Evolutionary conservation across 2,329 filamentous ascomycete genomes (phyloP), one percentile per base, ranked within the genome.

Genomic region (Lecanosticta acicola): DNA sequence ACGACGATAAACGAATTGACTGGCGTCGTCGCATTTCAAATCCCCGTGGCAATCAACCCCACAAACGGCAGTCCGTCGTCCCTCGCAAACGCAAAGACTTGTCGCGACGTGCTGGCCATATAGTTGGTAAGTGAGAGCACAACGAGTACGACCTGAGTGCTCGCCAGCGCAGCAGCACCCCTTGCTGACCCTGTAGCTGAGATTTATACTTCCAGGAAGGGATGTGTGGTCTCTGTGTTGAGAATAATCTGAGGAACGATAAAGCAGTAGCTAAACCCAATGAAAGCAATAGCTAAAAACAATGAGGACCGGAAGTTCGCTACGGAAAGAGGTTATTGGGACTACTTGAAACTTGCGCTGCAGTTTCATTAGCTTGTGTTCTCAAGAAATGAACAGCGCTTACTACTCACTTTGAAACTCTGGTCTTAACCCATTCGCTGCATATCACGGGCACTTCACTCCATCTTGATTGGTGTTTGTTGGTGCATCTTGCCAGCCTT

Each of bases 71-170:
- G 45, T 10, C 64, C 68, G 17, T 65, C 59, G 49, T 70, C 68
- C 11, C 68, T 59, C 3, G 70, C 69, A 48, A 73, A 72, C 0
- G 68, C 69, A 46, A 59, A 73, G 2, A 66, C 54, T 62, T 71
- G 68, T n/a, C 69, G 64, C 11, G 66, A 68, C 2, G 65, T 65
- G 4, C 66, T 63, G 29, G 69, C 67, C 2, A 73, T 74, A 40
- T 51, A 54, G 16, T 36, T 39, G 41, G 39, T 14, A 21, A 32
- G 17, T 16, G 39, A 24, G 20, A 34, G 26, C 5, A 44, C 34
- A n/a, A 38, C 29, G 19, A 38, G 20, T 14, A 44, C 26, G 34
- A 44, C 26, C 33, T 38, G 35, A 18, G 39, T 37, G 34, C 33
- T 35, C 7, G 16, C 33, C 33, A 35, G n/a, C 8, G 33, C 16